Evolutionary conservation across 495 filamentous ascomycete genomes (phyloP).

Genomic region (Copromyces sp.): DNA sequence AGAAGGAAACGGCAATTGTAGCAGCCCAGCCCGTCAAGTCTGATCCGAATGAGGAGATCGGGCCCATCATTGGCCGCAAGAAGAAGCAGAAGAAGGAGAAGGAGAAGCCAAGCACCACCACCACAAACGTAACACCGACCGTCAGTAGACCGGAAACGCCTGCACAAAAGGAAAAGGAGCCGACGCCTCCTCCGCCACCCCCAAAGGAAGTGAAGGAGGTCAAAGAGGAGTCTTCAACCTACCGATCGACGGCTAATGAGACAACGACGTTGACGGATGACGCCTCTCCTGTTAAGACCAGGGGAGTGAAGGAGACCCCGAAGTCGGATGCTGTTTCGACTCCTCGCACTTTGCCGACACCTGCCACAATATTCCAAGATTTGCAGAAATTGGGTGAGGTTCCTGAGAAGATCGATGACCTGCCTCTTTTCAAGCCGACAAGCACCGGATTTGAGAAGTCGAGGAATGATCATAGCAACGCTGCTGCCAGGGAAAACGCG

Average conservation of each 20-base stretch:
- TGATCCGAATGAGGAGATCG: conserved; percentile 52
- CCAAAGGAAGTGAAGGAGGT: conserved; percentile 25
- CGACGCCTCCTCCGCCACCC: conserved; percentile 22
- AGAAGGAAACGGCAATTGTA: conserved; percentile 44
- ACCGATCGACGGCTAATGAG: conserved; percentile 23
- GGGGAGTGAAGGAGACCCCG: conserved; percentile 8
- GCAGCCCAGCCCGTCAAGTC: conserved; percentile 43
- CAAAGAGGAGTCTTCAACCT: conserved; percentile 23
- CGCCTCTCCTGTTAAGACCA: conserved; percentile 3
- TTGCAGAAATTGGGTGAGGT: conserved; percentile 18
- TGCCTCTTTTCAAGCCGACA: conserved; percentile 28
- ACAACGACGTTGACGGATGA: conserved; percentile 24
- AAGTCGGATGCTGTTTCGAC: conserved; percentile 3
- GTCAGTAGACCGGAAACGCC: conserved; percentile 29
- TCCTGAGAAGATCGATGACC: conserved; percentile 14
- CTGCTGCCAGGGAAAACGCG: conserved; percentile 1
- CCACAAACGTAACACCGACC: conserved; percentile 18
- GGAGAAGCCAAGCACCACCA: conserved; percentile 25
- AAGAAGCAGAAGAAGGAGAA: conserved; percentile 82
- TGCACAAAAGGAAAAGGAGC: conserved; percentile 10
- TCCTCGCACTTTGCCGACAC: conserved; percentile 22
- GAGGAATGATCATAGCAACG: conserved; percentile 9
- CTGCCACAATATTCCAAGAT: conserved; percentile 25
- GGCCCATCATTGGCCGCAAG: conserved; percentile 75
- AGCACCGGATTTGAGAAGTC: conserved; percentile 11